A percentile compares a stretch with the other conserved stretches of the same genome.
Evolutionary conservation across 1,139 yeast genomes (phyloP).

Genomic region (Debaryomyces robertsiae): DNA sequence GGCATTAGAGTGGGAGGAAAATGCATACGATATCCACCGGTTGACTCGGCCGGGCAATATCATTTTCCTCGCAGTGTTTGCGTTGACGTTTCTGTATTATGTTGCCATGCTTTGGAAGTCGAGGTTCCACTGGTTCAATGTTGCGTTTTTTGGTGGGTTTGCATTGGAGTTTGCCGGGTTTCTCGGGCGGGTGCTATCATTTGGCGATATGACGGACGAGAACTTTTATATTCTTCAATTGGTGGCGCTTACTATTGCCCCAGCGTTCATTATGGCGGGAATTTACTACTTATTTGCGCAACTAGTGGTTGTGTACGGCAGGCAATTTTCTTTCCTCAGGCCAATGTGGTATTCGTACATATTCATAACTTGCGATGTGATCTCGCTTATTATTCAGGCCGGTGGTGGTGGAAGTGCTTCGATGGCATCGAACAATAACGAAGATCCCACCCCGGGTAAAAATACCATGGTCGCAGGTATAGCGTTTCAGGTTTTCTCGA

Average conservation of each 20-base stretch:
- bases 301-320: conserved; percentile 67
- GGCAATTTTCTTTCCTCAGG: conserved; percentile 55
- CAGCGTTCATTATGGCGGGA: conserved; percentile 88
- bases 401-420: conserved; percentile 81
- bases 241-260: conserved; percentile 72
- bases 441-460: conserved; percentile 54
- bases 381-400: conserved; percentile 76
- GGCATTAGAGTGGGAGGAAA: conserved; percentile 24
- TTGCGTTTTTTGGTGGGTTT: conserved; percentile 61
- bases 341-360: conserved; percentile 76
- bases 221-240: conserved; percentile 64
- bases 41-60: conserved; percentile 28
- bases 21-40: conserved; percentile 37
- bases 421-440: conserved; percentile 40
- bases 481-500: conserved; percentile 74
- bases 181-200: conserved; percentile 54
- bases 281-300: conserved; percentile 76
- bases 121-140: conserved; percentile 75
- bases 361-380: conserved; percentile 64
- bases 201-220: conserved; percentile 40
- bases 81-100: conserved; percentile 22
- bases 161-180: conserved; percentile 74
- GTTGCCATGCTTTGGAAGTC: conserved; percentile 34
- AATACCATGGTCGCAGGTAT: conserved; percentile 81
- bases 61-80: conserved; percentile 26